phyloP scores from a whole-genome alignment of 768 basidiomycete species.

The Sporobolomyces phaffii region DNA sequence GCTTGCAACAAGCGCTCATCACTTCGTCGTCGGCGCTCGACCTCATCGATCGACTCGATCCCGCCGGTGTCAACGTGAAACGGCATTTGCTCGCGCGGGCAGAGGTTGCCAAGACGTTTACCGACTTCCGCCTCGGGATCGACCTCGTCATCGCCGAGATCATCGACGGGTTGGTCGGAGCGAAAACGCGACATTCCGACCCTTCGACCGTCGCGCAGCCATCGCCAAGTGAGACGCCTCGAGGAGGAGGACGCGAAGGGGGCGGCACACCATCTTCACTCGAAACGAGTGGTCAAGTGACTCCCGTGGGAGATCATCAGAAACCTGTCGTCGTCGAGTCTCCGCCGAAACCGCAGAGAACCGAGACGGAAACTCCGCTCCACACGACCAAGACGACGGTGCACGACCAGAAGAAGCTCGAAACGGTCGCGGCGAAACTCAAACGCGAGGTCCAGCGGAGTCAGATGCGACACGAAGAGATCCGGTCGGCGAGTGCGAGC shows the following conservation, averaged over 20 bases:
- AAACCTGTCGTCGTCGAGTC: neutral
- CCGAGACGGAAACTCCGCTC: neutral
- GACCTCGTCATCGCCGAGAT: slow-evolving; percentile 89
- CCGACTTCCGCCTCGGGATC: slow-evolving; percentile 79
- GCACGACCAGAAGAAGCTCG: slow-evolving; percentile 12
- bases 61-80: slow-evolving; percentile 30
- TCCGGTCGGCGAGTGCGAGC: slow-evolving; percentile 3
- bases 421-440: slow-evolving; percentile 20
- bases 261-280: neutral
- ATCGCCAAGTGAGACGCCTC: neutral
- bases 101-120: slow-evolving; percentile 59
- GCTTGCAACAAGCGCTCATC: slow-evolving; percentile 37
- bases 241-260: neutral
- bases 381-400: slow-evolving; percentile 15
- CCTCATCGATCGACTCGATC: slow-evolving; percentile 35
- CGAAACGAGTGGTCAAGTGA: neutral
- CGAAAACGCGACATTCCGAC: neutral
- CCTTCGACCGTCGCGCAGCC: no score
- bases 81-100: slow-evolving; percentile 54
- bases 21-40: slow-evolving; percentile 30
- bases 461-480: slow-evolving; percentile 16
- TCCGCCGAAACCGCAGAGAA: neutral
- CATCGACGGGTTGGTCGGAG: slow-evolving; percentile 50
- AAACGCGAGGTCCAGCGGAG: slow-evolving; percentile 24
- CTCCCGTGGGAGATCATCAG: neutral